Evolutionary conservation across 2,329 filamentous ascomycete species (phyloP), one percentile per base, ranked within the genome.

Genomic region (Alternaria sp.): DNA sequence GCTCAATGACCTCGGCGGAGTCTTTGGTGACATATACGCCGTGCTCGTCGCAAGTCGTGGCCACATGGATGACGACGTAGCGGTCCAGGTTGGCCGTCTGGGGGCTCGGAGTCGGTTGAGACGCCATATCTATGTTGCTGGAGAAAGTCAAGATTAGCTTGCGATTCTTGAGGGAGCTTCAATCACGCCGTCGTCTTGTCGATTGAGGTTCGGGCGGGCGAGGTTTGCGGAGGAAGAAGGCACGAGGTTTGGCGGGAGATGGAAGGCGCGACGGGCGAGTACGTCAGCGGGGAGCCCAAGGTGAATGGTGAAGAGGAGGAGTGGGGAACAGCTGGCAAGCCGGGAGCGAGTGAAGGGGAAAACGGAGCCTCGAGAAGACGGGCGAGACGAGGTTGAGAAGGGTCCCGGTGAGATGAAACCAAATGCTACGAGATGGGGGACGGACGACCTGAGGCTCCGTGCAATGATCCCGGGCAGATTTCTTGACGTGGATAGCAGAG

Each of bases 1-100:
- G 86, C 86, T 99, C 95, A 80, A 99, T 99, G 68, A 99, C 95
- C 83, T 99, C 95, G 63, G 95, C 95, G 59, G 95, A 98, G 81
- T 99, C 95, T 82, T 98, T 98, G 60, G 95, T 99, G 59, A 99
- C 95, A 80, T 99, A 99, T 67, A 99, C 95, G 64, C 95, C 95
- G 81, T 99, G 95, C 80, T 99, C 95, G 80, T 99, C 95, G 81
- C 95, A 99, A 70, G 95, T 99, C 34, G 95, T 99, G 65, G 95
- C 95, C 75, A 98, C 94, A 80, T 99, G 95, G 78, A 98, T 97
- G 75, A 99, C 92, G 68, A 97, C 90, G 81, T 97, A 99, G 79
- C 94, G 91, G 83, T 99, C 95, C 80, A 97, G 87, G 81, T 76
- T 77, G 29, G 73, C 72, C 5, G 70, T 66, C 58, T 74, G 74